phyloP scores from a whole-genome alignment of 148 eudicot genomes.

The Cornus kousa region DNA sequence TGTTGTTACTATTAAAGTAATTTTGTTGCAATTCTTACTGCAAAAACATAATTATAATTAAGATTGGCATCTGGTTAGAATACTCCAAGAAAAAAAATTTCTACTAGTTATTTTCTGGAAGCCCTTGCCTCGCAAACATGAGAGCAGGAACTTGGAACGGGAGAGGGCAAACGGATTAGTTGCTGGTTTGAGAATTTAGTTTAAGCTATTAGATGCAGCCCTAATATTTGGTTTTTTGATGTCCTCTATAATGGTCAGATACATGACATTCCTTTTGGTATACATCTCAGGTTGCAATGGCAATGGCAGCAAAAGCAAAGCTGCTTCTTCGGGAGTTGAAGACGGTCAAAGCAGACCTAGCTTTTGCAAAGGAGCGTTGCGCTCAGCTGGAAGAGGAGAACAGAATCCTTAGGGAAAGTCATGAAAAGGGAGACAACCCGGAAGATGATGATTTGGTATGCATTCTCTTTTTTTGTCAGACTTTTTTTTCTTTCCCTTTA shows the following conservation, averaged over 20 bases:
- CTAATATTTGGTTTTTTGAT: neutral
- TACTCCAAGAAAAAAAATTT: neutral
- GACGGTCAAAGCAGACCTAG: constrained; percentile 85
- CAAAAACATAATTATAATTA: neutral
- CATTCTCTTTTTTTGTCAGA: neutral
- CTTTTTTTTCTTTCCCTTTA: neutral
- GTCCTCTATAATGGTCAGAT: constrained; percentile 1
- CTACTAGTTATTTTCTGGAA: neutral
- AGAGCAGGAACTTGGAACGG: neutral
- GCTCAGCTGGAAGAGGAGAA: constrained; percentile 91
- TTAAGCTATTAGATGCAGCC: neutral
- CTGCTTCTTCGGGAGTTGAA: constrained; percentile 82
- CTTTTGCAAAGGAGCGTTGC: constrained; percentile 88
- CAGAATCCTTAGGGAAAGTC: constrained; percentile 58
- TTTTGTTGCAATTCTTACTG: no score
- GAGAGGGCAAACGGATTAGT: neutral
- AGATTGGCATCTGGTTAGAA: neutral
- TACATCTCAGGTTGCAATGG: constrained; percentile 74
- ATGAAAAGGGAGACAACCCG: constrained; percentile 64
- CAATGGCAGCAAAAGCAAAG: constrained; percentile 90
- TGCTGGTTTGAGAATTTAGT: neutral
- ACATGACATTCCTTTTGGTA: constrained; percentile 21
- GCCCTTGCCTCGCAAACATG: neutral
- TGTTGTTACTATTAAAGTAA: neutral
- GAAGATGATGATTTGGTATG: constrained; percentile 86